Base-by-base conservation (phyloP, 345 rosid genomes). In the Linum trigynum region DNA sequence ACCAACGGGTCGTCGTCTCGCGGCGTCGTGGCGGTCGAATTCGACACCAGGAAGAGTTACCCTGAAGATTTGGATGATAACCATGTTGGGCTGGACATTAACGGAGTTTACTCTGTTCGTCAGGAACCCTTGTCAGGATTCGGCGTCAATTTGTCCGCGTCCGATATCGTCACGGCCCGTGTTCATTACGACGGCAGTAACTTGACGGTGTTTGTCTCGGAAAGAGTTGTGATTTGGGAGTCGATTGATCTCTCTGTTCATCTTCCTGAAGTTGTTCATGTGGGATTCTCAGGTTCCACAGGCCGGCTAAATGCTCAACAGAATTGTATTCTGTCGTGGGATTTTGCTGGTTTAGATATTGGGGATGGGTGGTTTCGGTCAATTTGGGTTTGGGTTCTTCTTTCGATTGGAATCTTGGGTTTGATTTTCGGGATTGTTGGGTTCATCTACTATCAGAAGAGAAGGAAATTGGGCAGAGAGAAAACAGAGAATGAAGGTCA, bases 21-120 rank as follows among this genome's bases (percentile, higher is more conserved):
- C 32, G 32, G 23, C 11, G 23, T 37, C 9, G 61, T 57, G 7
- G 61, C 61, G 38, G 38, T 57, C 37, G 61, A 57, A 57, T 89
- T 89, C 39, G 95, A 91, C 74, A 86, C 91, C 4, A 70, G 77
- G 70, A 77, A 73, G 84, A 89, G 85, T 71, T 70, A 64, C 39
- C 65, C 71, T 0, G 69, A 64, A n/a, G 94, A 89, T 72, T 36
- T 79, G 38, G 90, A 87, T 40, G 78, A 68, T 42, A 87, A 87
- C 68, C 96, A 89, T 62, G 81, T 89, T 23, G 96, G 84, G 35
- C 66, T 89, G 65, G 82, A 91, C 50, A 38, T 89, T 15, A 82
- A 84, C 56, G 78, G 71, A 39, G 57, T 83, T 66, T 38, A 74
- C 39, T 89, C 92, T 0, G 36, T 65, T 59, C 35, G 37, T 36